Percentiles rank a stretch among this genome's conserved stretches.
Conservation (phyloP, 768 basidiomycete genomes). For the Termitomyces sp. region DNA sequence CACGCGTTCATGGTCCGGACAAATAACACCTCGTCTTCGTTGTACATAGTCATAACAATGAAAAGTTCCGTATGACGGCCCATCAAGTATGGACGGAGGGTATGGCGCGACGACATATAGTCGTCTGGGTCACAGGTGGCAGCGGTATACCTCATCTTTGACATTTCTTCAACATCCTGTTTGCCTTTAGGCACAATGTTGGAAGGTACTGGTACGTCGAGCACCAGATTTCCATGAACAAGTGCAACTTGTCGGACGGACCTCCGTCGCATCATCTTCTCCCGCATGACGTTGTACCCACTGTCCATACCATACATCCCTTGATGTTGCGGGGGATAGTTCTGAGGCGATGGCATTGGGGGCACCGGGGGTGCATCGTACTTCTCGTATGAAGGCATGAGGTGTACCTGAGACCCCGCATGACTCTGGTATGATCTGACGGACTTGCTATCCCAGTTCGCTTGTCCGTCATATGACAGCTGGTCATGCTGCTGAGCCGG, state of each 20-base stretch:
- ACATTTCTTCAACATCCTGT: conserved; percentile 62
- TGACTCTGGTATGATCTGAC: conserved; percentile 60
- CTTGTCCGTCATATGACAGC: conserved; percentile 34
- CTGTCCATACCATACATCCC: conserved; percentile 37
- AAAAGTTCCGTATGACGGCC: conserved; percentile 86
- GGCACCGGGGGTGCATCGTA: conserved; percentile 47
- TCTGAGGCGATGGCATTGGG: conserved; percentile 42
- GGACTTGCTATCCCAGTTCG: conserved; percentile 46
- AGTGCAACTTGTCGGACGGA: conserved; percentile 77
- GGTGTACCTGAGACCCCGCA: conserved; percentile 67
- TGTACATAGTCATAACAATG: conserved; percentile 97
- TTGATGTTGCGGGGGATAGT: conserved; percentile 62
- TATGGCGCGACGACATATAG: conserved; percentile 73
- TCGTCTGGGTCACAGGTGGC: conserved; percentile 89
- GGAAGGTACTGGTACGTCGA: conserved; percentile 76
- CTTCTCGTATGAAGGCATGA: conserved; percentile 57
- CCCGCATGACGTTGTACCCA: conserved; percentile 64
- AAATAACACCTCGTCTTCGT: conserved; percentile 82
- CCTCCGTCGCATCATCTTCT: conserved; percentile 78
- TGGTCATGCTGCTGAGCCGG: conserved; percentile 27
- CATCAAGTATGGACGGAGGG: conserved; percentile 72
- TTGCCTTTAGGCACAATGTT: conserved; percentile 70
- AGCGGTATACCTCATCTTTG: conserved; percentile 84
- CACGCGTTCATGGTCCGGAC: conserved; percentile 80
- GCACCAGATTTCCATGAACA: conserved; percentile 76